Percentiles rank a stretch among this genome's conserved stretches.
phyloP scores from a whole-genome alignment of 108 stramenopile genomes.

The Nitzschia putrida region DNA sequence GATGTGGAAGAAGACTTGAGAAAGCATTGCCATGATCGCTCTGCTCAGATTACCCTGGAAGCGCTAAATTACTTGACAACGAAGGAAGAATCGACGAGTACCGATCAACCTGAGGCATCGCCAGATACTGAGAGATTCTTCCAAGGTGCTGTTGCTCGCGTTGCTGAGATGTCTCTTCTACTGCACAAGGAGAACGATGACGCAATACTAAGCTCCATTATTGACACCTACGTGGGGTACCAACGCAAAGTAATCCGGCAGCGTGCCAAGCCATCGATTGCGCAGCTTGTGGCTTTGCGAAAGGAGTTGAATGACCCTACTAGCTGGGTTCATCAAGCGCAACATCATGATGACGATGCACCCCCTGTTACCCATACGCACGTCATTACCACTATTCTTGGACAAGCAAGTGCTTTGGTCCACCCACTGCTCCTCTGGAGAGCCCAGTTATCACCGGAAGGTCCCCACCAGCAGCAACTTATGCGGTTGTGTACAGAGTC shows the following conservation, averaged over 20 bases:
- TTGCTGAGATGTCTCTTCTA: conserved; percentile 62
- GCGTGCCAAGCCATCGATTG: conserved; percentile 72
- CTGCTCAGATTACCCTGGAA: conserved; percentile 19
- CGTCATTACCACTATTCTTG: conserved; percentile 67
- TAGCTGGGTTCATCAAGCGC: conserved; percentile 33
- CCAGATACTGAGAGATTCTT: conserved; percentile 33
- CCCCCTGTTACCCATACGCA: conserved; percentile 56
- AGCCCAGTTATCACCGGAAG: conserved; percentile 41
- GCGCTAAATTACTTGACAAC: conserved; percentile 12
- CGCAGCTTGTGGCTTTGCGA: conserved; percentile 53
- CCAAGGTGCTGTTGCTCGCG: conserved; percentile 60
- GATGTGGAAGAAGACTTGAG: conserved; percentile 32
- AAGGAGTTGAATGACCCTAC: conserved; percentile 35
- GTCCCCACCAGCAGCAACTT: neutral
- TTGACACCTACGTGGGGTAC: conserved; percentile 57
- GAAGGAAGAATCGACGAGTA: conserved; percentile 23
- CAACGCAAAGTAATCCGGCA: conserved; percentile 70
- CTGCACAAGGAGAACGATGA: conserved; percentile 28
- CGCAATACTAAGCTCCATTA: conserved; percentile 27
- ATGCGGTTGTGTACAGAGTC: conserved; percentile 51
- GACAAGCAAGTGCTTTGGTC: conserved; percentile 71
- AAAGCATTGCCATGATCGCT: conserved; percentile 34
- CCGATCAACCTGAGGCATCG: neutral
- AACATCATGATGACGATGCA: conserved; percentile 38
- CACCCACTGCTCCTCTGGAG: conserved; percentile 82